Percentiles rank a stretch among this genome's conserved stretches.
These are phyloP conservation scores for Capsicum baccatum DNA, from an alignment of 257 asterid genomes.

Conservation along the genomic window DNA sequence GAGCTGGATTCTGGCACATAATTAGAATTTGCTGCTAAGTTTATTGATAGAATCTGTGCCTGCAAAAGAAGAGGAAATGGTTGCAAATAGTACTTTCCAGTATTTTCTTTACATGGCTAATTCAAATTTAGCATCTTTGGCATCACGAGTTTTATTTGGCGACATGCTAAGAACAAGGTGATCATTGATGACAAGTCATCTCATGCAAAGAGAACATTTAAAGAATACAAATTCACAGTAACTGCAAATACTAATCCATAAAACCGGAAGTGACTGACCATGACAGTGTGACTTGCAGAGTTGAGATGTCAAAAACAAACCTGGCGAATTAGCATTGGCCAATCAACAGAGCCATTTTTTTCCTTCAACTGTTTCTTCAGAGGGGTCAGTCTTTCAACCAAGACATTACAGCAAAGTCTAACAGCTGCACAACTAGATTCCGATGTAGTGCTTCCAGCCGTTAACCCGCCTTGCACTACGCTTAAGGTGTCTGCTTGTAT, in stretches of 20 bases:
- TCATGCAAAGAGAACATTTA: not conserved
- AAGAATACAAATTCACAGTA: not conserved
- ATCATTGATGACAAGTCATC: not conserved
- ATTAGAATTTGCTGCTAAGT: constrained; percentile 57
- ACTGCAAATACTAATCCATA: not conserved
- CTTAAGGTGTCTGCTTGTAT: constrained; percentile 74
- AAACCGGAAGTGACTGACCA: not conserved
- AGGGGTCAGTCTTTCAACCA: constrained; percentile 61
- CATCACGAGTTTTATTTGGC: not conserved
- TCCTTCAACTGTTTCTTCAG: constrained; percentile 54
- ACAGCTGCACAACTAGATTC: constrained; percentile 82
- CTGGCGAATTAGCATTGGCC: constrained; percentile 65
- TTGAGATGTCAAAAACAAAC: constrained; percentile 37
- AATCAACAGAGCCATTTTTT: constrained; percentile 54
- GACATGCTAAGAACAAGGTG: not conserved
- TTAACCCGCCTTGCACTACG: constrained; percentile 67
- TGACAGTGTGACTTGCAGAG: not conserved
- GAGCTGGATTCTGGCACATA: constrained; percentile 51
- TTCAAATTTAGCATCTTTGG: not conserved
- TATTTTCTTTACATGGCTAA: not conserved
- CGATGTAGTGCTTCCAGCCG: constrained; percentile 78
- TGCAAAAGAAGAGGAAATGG: constrained; percentile 26
- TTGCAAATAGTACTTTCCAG: not conserved
- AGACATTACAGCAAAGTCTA: constrained; percentile 59
- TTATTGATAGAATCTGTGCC: constrained; percentile 58